These are phyloP conservation scores for Fusarium torreyae DNA, from an alignment of 2,329 filamentous ascomycete species.

Conservation along the genomic window DNA sequence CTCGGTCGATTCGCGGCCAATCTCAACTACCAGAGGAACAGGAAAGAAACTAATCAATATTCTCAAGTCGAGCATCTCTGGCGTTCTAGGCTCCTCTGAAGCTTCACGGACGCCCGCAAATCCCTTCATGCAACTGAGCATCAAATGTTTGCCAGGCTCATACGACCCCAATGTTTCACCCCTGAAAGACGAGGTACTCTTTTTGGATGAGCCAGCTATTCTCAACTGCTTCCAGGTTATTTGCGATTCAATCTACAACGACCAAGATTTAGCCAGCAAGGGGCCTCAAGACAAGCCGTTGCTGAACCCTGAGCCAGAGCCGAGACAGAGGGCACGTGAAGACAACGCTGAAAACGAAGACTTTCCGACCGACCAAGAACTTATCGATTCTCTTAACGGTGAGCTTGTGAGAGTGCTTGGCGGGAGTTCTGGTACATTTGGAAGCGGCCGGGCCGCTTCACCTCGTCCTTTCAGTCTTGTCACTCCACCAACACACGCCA, in stretches of 20 bases:
- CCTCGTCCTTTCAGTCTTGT: background rate
- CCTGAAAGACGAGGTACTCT: constrained; percentile 80
- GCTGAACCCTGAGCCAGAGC: background rate
- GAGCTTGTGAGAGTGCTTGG: constrained; percentile 19
- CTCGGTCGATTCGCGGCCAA: constrained; percentile 77
- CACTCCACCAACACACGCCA: constrained; percentile 5
- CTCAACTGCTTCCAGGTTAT: constrained; percentile 63
- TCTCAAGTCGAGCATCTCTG: constrained; percentile 67
- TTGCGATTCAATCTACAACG: constrained; percentile 59
- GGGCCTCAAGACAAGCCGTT: constrained; percentile 4
- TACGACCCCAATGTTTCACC: constrained; percentile 83
- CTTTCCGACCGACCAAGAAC: constrained; percentile 15
- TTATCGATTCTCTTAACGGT: constrained; percentile 29
- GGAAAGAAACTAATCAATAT: constrained; percentile 71
- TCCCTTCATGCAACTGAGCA: constrained; percentile 75
- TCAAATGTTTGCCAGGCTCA: constrained; percentile 71
- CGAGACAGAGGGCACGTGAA: background rate
- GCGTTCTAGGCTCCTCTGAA: constrained; percentile 44
- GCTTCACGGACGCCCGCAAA: constrained; percentile 57
- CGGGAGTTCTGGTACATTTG: constrained; percentile 1
- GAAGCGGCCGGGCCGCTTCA: background rate
- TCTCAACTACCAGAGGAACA: constrained; percentile 68
- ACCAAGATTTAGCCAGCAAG: background rate
- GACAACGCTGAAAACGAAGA: constrained; percentile 2
- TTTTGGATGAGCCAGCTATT: constrained; percentile 67